Percentiles rank a stretch among this genome's conserved stretches.
phyloP scores from a whole-genome alignment of 208 protist species.

The Wallacemonas sp. region DNA sequence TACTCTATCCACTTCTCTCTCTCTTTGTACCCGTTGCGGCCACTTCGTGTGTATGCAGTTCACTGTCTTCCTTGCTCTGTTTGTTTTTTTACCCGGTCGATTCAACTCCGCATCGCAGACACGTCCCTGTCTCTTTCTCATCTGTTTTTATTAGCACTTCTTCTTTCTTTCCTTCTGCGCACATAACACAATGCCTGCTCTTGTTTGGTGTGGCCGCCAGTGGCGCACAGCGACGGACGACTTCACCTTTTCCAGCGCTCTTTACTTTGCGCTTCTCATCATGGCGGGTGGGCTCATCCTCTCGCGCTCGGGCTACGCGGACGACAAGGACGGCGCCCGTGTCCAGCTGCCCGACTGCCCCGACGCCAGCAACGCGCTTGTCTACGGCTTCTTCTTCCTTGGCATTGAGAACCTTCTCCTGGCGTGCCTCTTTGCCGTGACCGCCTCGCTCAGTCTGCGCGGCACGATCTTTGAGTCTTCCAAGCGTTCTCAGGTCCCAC shows the following conservation, averaged over 20 bases:
- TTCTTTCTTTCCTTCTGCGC: neutral
- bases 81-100: too few relatives aligned
- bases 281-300: slow-evolving; percentile 8
- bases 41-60: too few relatives aligned
- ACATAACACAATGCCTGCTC: slow-evolving; percentile 55
- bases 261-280: slow-evolving; percentile 41
- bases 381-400: slow-evolving; percentile 29
- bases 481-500: slow-evolving; percentile 53
- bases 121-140: too few relatives aligned
- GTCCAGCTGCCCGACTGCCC: slow-evolving; percentile 26
- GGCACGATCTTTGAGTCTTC: slow-evolving; percentile 71
- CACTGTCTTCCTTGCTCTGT: too few relatives aligned
- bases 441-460: slow-evolving; percentile 42
- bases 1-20: too few relatives aligned
- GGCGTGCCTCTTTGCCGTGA: slow-evolving; percentile 39
- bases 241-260: slow-evolving; percentile 63
- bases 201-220: slow-evolving; percentile 68
- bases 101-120: too few relatives aligned
- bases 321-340: slow-evolving; percentile 6
- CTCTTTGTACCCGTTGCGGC: too few relatives aligned
- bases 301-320: slow-evolving; percentile 22
- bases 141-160: slow-evolving; percentile 11
- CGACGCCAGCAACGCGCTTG: slow-evolving; percentile 13
- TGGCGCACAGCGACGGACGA: slow-evolving; percentile 81
- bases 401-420: slow-evolving; percentile 34